Conservation (phyloP, 805 yeast species). For the Pichia scutulata region DNA sequence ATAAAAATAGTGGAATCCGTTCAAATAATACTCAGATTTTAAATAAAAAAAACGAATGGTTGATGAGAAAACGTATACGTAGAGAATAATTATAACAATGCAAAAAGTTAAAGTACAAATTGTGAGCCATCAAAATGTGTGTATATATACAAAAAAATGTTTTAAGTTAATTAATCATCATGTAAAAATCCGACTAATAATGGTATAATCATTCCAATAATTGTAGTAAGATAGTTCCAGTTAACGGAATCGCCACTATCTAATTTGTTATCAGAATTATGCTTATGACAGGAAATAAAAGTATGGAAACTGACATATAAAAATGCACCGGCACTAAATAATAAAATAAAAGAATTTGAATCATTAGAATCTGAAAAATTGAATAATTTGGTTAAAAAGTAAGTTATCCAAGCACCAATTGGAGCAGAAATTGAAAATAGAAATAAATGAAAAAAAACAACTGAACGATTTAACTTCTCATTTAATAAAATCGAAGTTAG, state of each 20-base stretch:
- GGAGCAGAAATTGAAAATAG: conserved; percentile 59
- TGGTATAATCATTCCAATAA: conserved; percentile 27
- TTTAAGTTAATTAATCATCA: conserved; percentile 11
- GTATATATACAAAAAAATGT: background rate
- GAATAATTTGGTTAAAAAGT: conserved; percentile 16
- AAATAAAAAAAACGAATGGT: conserved; percentile 23
- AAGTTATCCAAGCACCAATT: conserved; percentile 47
- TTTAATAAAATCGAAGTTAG: conserved; percentile 46
- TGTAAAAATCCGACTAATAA: conserved; percentile 19
- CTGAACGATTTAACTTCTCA: conserved; percentile 23
- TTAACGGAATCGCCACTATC: background rate
- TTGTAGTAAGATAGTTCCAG: conserved; percentile 15
- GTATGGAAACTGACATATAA: conserved; percentile 64
- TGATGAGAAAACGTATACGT: conserved; percentile 20
- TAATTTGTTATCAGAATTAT: background rate
- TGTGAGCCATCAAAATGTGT: background rate
- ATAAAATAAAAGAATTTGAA: conserved; percentile 42
- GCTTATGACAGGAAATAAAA: conserved; percentile 30
- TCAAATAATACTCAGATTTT: conserved; percentile 5
- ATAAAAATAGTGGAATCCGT: background rate
- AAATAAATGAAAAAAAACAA: conserved; percentile 39
- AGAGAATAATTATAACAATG: conserved; percentile 8
- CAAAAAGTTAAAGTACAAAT: background rate
- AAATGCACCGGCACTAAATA: conserved; percentile 68
- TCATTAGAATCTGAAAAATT: conserved; percentile 22